Conservation (phyloP, 202 grass and related monocot genomes). For the Panicum virgatum region DNA sequence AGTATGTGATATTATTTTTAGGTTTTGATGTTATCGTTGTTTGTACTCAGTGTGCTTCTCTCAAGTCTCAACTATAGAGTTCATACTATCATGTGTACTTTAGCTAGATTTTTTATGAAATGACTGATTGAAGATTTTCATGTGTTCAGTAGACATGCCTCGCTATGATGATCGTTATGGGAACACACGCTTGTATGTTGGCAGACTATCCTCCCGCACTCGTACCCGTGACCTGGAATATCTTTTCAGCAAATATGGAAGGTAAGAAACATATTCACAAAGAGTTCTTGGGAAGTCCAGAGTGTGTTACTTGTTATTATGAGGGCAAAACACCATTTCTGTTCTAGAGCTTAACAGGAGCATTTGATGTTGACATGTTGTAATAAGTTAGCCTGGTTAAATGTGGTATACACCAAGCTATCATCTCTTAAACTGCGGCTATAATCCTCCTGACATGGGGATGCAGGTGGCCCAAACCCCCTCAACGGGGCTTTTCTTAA, state of each 20-base stretch:
- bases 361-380: not conserved
- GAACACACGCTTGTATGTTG: slow-evolving; percentile 80
- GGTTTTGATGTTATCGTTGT: no score
- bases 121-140: slow-evolving; percentile 15
- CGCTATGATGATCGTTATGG: slow-evolving; percentile 87
- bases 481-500: no score
- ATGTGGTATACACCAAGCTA: not conserved
- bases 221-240: slow-evolving; percentile 89
- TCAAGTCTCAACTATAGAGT: not conserved
- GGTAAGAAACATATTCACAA: slow-evolving; percentile 44
- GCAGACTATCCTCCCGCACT: slow-evolving; percentile 73
- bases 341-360: not conserved
- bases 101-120: not conserved
- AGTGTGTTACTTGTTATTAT: not conserved
- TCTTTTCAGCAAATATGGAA: slow-evolving; percentile 92
- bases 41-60: not conserved
- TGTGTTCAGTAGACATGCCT: slow-evolving; percentile 89
- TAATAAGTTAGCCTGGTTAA: not conserved
- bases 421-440: not conserved
- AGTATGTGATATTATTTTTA: not conserved
- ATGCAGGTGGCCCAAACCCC: no score
- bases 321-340: not conserved
- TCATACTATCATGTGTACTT: not conserved
- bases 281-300: not conserved
- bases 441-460: not conserved